Evolutionary conservation across 768 basidiomycete species (phyloP), one percentile per base, ranked within the genome.

Genomic region (Leccinum fibrillosum): DNA sequence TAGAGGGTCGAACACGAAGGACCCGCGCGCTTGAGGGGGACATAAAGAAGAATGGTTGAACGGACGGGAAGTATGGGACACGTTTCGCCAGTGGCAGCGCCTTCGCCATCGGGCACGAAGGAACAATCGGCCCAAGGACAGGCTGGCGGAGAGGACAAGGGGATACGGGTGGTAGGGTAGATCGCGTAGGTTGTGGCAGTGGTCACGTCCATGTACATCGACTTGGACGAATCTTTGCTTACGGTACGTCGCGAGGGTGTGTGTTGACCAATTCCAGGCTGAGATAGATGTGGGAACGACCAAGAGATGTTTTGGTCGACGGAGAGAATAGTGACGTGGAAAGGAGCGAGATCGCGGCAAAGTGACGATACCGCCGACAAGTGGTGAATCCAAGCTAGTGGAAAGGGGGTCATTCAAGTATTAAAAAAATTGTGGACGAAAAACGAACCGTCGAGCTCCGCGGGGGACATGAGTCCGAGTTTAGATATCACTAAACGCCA

Each of bases 401-500:
- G 53, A 49, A 54, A 39, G 19, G 35, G 54, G 44, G 63, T 26
- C n/a, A 48, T 37, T 52, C 11, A 17, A 53, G 26, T 8, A 26
- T 26, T 26, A 8, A 26, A 26, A 26, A 8, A 8, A 23, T 23
- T 23, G 23, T 23, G 23, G 23, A 23, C 23, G 23, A 30, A 25
- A 35, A 13, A 73, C 85, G 58, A 62, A 91, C 92, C 86, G 63
- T 85, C 77, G 21, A 91, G 69, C 66, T 94, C 92, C 6, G 67
- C 66, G 51, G 77, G 72, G 1, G 72, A 69, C 77, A 93, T 84
- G 10, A 73, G 57, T 0, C 92, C 92, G 4, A 87, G 72, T 66
- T 86, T 90, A 6, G 87, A 75, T 56, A 94, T 77, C 9, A 88
- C 85, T 11, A 94, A 74, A 53, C 87, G 80, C 92, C 92, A 94